Evolutionary conservation across 2,329 filamentous ascomycete genomes (phyloP), one percentile per base, ranked within the genome.

Genomic region (Fusarium multiceps): DNA sequence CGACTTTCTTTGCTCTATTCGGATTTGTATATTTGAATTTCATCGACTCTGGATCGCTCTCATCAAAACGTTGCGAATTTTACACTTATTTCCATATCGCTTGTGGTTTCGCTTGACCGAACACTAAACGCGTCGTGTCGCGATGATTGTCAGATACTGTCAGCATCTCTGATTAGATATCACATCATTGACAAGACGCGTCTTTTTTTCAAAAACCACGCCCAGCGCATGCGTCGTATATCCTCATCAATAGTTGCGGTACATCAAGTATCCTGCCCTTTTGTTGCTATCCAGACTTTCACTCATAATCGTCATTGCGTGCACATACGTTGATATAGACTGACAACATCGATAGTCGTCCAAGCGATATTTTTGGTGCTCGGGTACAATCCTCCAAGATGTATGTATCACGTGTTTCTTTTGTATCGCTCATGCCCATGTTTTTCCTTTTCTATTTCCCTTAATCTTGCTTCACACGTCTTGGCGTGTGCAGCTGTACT

Each of bases 251-350:
- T 57, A 53, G 51, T 60, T 48, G 51, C 59, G 50, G 45, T 50
- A 51, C 47, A 30, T 46, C 34, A 41, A 54, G 48, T 61, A 58
- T 42, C 30, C 58, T 60, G 54, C 42, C 43, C 55, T 56, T 56
- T 56, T 51, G 62, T 63, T 60, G 50, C 67, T 72, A 75, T 69
- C 75, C 74, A 74, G 71, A 76, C 72, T 69, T 67, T 74, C 72
- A 67, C 56, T 68, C 13, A 76, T 55, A 60, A 42, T 40, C 66
- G 55, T 67, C 68, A 25, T 63, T 43, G 62, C 57, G 55, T 56
- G 63, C 63, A 65, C 53, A 49, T 51, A 50, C 37, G 48, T 58
- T 59, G 47, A 67, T 63, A 64, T 58, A 65, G 66, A 63, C 72
- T 74, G 66, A 74, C 72, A 65, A 61, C 49, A 59, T 62, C 45